Base-by-base conservation (phyloP, 345 rosid species). In the Euphorbia pulcherrima region DNA sequence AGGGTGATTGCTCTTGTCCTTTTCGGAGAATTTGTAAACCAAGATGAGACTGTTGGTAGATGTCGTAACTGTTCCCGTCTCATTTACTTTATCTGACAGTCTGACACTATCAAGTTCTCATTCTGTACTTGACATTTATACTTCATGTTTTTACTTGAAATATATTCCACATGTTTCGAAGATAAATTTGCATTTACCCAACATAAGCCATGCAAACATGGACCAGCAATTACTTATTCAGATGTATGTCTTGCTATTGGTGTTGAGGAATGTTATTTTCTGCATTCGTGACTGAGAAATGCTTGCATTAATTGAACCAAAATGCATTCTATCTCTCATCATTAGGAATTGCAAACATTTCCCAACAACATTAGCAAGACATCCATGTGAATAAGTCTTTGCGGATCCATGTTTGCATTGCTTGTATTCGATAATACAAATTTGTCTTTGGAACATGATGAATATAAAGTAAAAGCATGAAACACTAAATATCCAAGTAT, bases 181-280 rank as follows among this genome's bases (percentile, higher is more conserved):
- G 69, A 90, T 90, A 70, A 93, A 93, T 83, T 58, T 94, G 60
- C 85, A 67, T 68, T 87, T 93, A 67, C 98, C 98, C 57, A 84
- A 86, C 74, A 4, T 87, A 51, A 80, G 64, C 65, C 90, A 86
- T 76, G 96, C 97, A 65, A 90, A 84, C 76, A 72, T 88, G 80
- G 98, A 93, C 79, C 90, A 93, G 80, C 92, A 88, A 64, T 89
- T 90, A 80, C 97, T 93, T 79, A 78, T 84, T 20, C 87, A 88
- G 78, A 90, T 97, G 98, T 90, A 74, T 28, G 28, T 78, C 62
- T 68, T 24, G 47, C 60, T 20, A 67, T 77, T 67, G 28, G 55
- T 69, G 57, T 28, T 75, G 11, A 62, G 72, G 76, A 64, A 27
- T 53, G 30, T n/a, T n/a, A n/a, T 50, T 44, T 1, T 62, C 24